Evolutionary conservation across 371 early-diverging fungal genomes (phyloP).

Genomic region (Syncephalastrum monosporum): DNA sequence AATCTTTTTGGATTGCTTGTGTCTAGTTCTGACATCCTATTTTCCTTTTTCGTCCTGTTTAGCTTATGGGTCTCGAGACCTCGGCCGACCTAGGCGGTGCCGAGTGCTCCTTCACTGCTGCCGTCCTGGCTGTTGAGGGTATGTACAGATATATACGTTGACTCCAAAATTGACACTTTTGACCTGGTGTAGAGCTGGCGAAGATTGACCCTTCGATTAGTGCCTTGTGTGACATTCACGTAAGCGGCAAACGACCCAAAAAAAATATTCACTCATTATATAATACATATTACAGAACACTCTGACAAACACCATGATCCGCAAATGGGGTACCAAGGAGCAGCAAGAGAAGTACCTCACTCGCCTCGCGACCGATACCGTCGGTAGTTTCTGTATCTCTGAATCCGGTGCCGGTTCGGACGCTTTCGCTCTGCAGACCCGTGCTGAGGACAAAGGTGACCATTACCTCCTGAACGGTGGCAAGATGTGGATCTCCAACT

Average conservation of each 20-base stretch:
- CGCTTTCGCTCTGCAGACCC: conserved; percentile 96
- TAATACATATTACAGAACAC: conserved; percentile 66
- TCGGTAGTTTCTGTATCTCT: conserved; percentile 95
- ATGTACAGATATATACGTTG: background rate
- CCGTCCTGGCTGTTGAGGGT: conserved; percentile 89
- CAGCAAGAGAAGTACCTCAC: conserved; percentile 87
- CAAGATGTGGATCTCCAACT: conserved; percentile 94
- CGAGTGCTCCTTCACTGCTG: conserved; percentile 87
- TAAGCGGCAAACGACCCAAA: conserved; percentile 21
- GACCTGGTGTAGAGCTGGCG: conserved; percentile 70
- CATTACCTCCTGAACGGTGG: conserved; percentile 89
- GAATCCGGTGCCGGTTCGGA: conserved; percentile 94
- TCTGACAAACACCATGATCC: conserved; percentile 91
- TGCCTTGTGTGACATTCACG: conserved; percentile 95
- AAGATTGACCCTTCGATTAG: conserved; percentile 93
- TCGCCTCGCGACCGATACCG: conserved; percentile 76
- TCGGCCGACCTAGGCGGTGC: conserved; percentile 81
- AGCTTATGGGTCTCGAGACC: conserved; percentile 97
- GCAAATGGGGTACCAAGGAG: conserved; percentile 74
- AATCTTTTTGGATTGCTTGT: conserved; percentile 5
- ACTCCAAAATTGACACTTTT: background rate
- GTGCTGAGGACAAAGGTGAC: conserved; percentile 88
- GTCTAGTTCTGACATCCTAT: conserved; percentile 6
- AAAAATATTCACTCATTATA: conserved; percentile 5
- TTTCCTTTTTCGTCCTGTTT: conserved; percentile 8